These are phyloP conservation scores for Berberis vulgaris DNA, from an alignment of 164 flowering plant genomes.

Conservation along the genomic window DNA sequence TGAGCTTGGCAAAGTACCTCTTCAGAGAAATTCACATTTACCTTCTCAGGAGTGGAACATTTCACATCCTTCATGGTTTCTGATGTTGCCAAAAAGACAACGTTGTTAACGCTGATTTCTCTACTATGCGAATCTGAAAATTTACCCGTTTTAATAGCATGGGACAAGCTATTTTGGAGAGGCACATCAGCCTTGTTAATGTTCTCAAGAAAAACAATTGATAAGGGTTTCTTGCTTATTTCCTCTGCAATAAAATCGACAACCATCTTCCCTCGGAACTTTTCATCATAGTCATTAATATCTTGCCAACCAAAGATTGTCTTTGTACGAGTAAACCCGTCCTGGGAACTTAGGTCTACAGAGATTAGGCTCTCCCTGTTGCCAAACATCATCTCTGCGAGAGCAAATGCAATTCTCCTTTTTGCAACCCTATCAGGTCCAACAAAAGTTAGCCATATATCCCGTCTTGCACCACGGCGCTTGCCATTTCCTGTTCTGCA, in stretches of 20 bases:
- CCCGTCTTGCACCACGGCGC: slow-evolving; percentile 35
- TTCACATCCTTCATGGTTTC: slow-evolving; percentile 11
- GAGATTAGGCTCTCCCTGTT: slow-evolving; percentile 36
- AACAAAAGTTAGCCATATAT: slow-evolving; percentile 60
- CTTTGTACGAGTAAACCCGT: slow-evolving; percentile 13
- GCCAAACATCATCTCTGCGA: slow-evolving; percentile 63
- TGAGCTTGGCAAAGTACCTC: slow-evolving; percentile 44
- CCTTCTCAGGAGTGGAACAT: slow-evolving; percentile 14
- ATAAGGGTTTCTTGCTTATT: slow-evolving; percentile 47
- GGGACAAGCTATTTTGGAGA: slow-evolving; percentile 47
- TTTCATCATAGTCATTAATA: slow-evolving; percentile 24
- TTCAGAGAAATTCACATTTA: slow-evolving; percentile 29
- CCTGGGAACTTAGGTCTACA: slow-evolving; percentile 45
- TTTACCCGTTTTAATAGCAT: slow-evolving; percentile 66
- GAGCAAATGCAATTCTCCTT: slow-evolving; percentile 56
- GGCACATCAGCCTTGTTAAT: slow-evolving; percentile 60
- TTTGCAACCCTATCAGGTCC: slow-evolving; percentile 72
- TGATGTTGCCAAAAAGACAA: slow-evolving; percentile 49
- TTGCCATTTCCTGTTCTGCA: slow-evolving; percentile 32
- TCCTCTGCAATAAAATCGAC: slow-evolving; percentile 63
- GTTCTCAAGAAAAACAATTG: slow-evolving; percentile 80
- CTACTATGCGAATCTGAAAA: slow-evolving; percentile 64
- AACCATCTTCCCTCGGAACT: slow-evolving; percentile 60
- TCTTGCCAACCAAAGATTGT: slow-evolving; percentile 21
- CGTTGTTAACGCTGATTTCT: slow-evolving; percentile 52